Conservation (phyloP, 129 eudicot genomes). For the Flaveria robusta region DNA sequence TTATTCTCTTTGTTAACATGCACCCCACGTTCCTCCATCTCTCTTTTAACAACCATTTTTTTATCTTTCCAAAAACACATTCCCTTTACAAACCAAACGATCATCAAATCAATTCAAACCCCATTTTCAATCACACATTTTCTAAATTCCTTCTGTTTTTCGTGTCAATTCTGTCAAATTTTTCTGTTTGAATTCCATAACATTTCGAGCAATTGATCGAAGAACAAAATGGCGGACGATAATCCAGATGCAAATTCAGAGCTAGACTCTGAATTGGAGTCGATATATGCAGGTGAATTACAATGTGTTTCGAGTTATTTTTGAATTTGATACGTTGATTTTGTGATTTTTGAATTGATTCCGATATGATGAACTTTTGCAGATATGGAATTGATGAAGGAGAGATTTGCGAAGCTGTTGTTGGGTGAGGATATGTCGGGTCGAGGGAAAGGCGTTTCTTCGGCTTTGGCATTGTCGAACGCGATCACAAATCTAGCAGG, state of each 20-base stretch:
- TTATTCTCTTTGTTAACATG: conserved; percentile 48
- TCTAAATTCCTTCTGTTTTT: too few species aligned
- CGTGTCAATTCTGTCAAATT: neutral
- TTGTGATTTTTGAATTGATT: neutral
- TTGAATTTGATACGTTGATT: neutral
- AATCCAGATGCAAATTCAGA: conserved; percentile 28
- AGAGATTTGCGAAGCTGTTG: conserved; percentile 86
- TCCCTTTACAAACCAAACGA: conserved; percentile 22
- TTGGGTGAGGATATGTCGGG: conserved; percentile 99
- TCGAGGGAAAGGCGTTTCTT: conserved; percentile 92
- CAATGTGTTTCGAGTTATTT: neutral
- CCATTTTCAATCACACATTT: conserved; percentile 2
- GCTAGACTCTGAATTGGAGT: conserved; percentile 35
- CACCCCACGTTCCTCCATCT: conserved; percentile 66
- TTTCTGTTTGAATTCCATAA: conserved; percentile 24
- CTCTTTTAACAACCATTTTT: conserved; percentile 36
- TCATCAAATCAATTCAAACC: conserved; percentile 8
- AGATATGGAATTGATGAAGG: conserved; percentile 90
- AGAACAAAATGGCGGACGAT: conserved; percentile 33
- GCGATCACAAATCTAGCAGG: conserved; percentile 97
- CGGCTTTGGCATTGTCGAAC: conserved; percentile 95
- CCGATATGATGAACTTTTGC: neutral
- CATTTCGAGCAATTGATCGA: conserved; percentile 44
- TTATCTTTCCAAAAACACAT: conserved; percentile 27
- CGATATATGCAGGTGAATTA: conserved; percentile 31